A percentile compares a stretch with the other conserved stretches of the same genome.
These are phyloP conservation scores for Tephrocybe sp. DNA, from an alignment of 768 basidiomycete genomes.

Conservation along the genomic window DNA sequence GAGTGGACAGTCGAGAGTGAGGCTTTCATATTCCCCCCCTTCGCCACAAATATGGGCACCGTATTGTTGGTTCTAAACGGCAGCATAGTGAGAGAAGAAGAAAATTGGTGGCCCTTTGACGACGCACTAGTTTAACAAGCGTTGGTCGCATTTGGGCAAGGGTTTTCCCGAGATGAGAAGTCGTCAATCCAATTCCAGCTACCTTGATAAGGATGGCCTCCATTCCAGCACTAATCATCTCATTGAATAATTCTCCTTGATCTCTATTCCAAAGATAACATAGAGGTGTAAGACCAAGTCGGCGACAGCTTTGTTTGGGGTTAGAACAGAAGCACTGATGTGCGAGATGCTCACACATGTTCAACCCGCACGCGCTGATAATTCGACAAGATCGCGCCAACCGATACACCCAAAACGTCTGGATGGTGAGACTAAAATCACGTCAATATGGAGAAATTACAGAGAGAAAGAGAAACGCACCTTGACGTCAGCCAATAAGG, in stretches of 20 bases:
- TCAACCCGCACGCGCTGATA: constrained; percentile 97
- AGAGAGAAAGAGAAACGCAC: constrained; percentile 35
- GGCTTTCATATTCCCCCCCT: constrained; percentile 95
- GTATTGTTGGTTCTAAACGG: constrained; percentile 66
- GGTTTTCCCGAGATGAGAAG: constrained; percentile 74
- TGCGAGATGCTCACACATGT: constrained; percentile 66
- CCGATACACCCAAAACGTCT: constrained; percentile 82
- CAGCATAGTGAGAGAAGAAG: not conserved
- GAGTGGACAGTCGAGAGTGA: constrained; percentile 86
- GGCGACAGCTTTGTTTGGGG: constrained; percentile 57
- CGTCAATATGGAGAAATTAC: not conserved
- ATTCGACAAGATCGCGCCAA: constrained; percentile 95
- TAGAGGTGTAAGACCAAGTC: constrained; percentile 76
- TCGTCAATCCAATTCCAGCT: constrained; percentile 86
- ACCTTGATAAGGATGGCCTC: constrained; percentile 90
- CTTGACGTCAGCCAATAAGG: constrained; percentile 71
- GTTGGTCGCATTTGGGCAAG: constrained; percentile 73
- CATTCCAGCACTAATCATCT: constrained; percentile 82
- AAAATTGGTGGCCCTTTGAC: not conserved
- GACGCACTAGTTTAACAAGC: constrained; percentile 65
- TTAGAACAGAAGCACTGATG: not conserved
- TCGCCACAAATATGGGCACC: constrained; percentile 96
- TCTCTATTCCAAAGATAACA: constrained; percentile 93
- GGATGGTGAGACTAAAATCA: constrained; percentile 64
- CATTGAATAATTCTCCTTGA: constrained; percentile 78